Percentiles rank a stretch among this genome's conserved stretches.
phyloP scores from a whole-genome alignment of 2,329 filamentous ascomycete species.

The Lasiodiplodia sp. region DNA sequence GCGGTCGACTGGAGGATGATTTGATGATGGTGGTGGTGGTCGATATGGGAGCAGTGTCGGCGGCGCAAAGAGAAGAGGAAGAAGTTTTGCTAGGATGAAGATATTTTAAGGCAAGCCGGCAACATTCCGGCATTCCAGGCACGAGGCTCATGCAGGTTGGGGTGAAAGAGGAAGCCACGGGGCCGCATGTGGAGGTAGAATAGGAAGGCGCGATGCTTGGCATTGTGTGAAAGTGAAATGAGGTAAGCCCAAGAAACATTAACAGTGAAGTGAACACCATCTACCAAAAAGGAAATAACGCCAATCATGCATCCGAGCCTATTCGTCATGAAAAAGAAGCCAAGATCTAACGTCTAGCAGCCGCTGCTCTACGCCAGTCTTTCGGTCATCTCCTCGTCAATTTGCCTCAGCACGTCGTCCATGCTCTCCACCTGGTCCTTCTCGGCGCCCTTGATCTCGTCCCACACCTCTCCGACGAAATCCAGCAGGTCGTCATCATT shows the following conservation, averaged over 20 bases:
- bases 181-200: too few species aligned
- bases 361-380: neutral
- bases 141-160: too few species aligned
- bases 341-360: neutral
- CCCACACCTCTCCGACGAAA: conserved; percentile 23
- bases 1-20: neutral
- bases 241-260: neutral
- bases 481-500: conserved; percentile 10
- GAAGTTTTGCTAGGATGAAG: neutral
- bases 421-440: conserved; percentile 20
- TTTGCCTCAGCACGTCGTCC: conserved; percentile 21
- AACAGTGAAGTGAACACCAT: neutral
- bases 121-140: neutral
- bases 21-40: neutral
- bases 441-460: conserved; percentile 24
- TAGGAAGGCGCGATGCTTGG: conserved; percentile 8
- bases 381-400: conserved; percentile 26
- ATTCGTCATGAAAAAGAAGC: neutral
- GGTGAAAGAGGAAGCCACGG: neutral
- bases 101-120: neutral
- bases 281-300: neutral
- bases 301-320: neutral
- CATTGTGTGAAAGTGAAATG: neutral
- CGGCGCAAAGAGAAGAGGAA: neutral
- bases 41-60: neutral